Evolutionary conservation across 148 eudicot species (phyloP).

Genomic region (Arbutus unedo): DNA sequence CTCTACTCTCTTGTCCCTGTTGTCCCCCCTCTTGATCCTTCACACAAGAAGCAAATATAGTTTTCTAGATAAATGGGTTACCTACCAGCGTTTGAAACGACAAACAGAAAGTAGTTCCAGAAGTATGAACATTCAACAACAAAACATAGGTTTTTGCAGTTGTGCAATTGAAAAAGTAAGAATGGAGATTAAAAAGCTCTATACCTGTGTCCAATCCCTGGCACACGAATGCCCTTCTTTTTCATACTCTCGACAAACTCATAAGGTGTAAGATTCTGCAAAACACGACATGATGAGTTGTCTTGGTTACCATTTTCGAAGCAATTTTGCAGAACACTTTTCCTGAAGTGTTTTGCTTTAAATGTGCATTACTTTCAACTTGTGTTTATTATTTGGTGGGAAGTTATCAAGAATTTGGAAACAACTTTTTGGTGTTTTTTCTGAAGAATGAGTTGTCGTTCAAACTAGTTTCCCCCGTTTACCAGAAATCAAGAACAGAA

Average conservation of each 20-base stretch:
- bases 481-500: not conserved
- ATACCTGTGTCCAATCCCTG: constrained; percentile 99
- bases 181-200: not conserved
- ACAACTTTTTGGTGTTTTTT: not conserved
- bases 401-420: not conserved
- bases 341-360: not conserved
- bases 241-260: constrained; percentile 96
- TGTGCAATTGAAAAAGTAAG: not conserved
- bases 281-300: constrained; percentile 14
- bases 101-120: not conserved
- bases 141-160: not conserved
- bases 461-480: not conserved
- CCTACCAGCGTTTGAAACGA: not conserved
- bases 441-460: not conserved
- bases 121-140: not conserved
- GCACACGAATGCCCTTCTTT: constrained; percentile 98
- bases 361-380: not conserved
- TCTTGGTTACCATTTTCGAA: not conserved
- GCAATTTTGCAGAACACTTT: not conserved
- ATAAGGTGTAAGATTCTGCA: constrained; percentile 82
- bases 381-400: not conserved
- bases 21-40: constrained; percentile 97
- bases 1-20: constrained; percentile 98
- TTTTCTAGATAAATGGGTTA: constrained; percentile 9
- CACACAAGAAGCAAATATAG: constrained; percentile 14